These are phyloP conservation scores for Alisma plantagoaquatica DNA, from an alignment of 106 monocot species.

Conservation along the genomic window DNA sequence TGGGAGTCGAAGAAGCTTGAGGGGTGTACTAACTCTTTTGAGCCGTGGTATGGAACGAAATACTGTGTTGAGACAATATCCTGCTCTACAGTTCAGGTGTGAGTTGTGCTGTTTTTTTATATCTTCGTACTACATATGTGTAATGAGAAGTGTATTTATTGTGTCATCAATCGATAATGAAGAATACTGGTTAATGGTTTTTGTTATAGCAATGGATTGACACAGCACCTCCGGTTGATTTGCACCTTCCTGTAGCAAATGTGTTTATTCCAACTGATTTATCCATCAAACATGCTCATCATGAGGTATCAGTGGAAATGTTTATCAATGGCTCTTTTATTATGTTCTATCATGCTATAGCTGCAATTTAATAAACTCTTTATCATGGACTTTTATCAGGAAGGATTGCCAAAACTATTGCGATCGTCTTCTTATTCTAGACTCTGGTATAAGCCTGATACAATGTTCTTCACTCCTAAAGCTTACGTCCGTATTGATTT, in stretches of 20 bases:
- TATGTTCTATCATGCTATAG: conserved; percentile 1
- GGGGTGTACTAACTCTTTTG: conserved; percentile 49
- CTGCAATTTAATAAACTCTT: too few relatives aligned
- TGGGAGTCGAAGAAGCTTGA: conserved; percentile 88
- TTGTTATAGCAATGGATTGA: conserved; percentile 69
- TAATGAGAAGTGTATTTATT: too few relatives aligned
- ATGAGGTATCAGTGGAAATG: conserved; percentile 36
- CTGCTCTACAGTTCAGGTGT: conserved; percentile 55
- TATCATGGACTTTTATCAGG: conserved; percentile 51
- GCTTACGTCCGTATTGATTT: conserved; percentile 72
- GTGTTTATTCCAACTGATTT: conserved; percentile 82
- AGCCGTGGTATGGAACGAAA: conserved; percentile 87
- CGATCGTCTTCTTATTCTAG: conserved; percentile 63
- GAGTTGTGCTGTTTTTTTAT: background rate
- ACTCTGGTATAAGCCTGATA: conserved; percentile 94
- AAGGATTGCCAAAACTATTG: conserved; percentile 42
- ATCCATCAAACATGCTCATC: conserved; percentile 35
- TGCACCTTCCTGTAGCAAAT: conserved; percentile 80
- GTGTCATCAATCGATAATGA: too few relatives aligned
- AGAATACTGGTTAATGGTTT: conserved; percentile 1
- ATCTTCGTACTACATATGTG: too few relatives aligned
- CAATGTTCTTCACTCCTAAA: conserved; percentile 73
- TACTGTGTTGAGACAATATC: conserved; percentile 47
- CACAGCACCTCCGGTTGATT: conserved; percentile 49
- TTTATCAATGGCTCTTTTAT: conserved; percentile 1